Evolutionary conservation across 2,329 filamentous ascomycete genomes (phyloP), one percentile per base, ranked within the genome.

Genomic region (Fusarium anthophilum): DNA sequence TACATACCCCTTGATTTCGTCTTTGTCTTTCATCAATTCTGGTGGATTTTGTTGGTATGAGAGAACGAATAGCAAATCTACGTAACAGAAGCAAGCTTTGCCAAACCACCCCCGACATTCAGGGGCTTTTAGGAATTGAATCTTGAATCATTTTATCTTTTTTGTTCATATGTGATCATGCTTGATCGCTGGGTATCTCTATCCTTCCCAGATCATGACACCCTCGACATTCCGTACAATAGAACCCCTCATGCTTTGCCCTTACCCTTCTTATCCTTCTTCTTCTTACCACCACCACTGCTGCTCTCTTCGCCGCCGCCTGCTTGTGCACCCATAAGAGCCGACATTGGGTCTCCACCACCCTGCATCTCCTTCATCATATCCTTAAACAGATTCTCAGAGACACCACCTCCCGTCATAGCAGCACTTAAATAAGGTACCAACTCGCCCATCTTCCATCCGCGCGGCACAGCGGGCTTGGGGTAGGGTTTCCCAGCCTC

Each of bases 291-390:
- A 48, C 77, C 78, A 32, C 78, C 78, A 17, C 76, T 75, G 28
- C 78, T 79, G 26, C 77, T 79, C 6, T 76, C 79, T 9, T 75
- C 77, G 10, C 74, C 79, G 5, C 79, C 82, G 10, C 75, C 82
- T 4, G 68, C 80, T 53, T 79, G 81, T 37, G 78, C 82, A 13
- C 81, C 83, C 83, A 85, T 84, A 63, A 84, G 70, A 43, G 83
- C 84, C 13, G 81, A 79, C 85, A 86, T 86, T 13, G 82, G 83
- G 45, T 87, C 86, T 1, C 84, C 86, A 5, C 83, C 84, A 7
- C 82, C 82, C 79, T 87, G 86, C 94, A 98, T 97, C 85, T 97
- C 94, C 79, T 91, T 92, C 95, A 98, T 98, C 88, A 98, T 97
- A 77, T 98, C 95, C 86, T 96, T 94, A 79, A 98, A 91, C 70